Base-by-base conservation (phyloP, 345 rosid genomes). In the Heritiera littoralis region DNA sequence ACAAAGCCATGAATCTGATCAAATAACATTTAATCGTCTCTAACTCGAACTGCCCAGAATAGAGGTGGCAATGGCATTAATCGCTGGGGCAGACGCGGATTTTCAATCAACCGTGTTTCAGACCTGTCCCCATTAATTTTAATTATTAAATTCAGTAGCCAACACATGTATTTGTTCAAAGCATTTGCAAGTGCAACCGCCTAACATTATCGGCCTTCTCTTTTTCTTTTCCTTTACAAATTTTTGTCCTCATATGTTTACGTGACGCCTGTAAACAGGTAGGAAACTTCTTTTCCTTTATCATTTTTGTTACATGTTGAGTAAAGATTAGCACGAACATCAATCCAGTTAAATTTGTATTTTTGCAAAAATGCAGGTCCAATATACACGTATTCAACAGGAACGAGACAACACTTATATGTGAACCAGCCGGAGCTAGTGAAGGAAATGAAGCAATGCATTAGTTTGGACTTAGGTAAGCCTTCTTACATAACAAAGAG, bases 301-400 rank as follows among this genome's bases (percentile, higher is more conserved):
- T 5, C 2, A 63, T 59, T 30, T 32, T n/a, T 66, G 49, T 18
- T 60, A 28, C 18, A 30, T 1, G 18, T 63, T 5, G 41, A 30
- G 32, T 17, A 23, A 12, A 68, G 40, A 69, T 56, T 56, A 28
- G 13, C 41, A 13, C 14, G 58, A 49, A 28, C 41, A 49, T 43
- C 3, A 58, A 49, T 43, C 6, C 35, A 52, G 48, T 48, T 23
- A 28, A 48, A 12, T 69, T 69, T 46, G 56, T 28, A 28, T 23
- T 0, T 72, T 9, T 17, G 7, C 1, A n/a, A 15, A 23, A 51
- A 63, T 86, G 81, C 77, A 94, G 95, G 97, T 74, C 80, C 86
- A 17, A 70, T 94, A 78, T 94, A 84, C 86, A 91, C 90, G 18
- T 92, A 91, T 81, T 89, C 97, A 45, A 90, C 92, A 15, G 98